Evolutionary conservation across 2,329 filamentous ascomycete species (phyloP).

Genomic region (Bipolaris victoriae): DNA sequence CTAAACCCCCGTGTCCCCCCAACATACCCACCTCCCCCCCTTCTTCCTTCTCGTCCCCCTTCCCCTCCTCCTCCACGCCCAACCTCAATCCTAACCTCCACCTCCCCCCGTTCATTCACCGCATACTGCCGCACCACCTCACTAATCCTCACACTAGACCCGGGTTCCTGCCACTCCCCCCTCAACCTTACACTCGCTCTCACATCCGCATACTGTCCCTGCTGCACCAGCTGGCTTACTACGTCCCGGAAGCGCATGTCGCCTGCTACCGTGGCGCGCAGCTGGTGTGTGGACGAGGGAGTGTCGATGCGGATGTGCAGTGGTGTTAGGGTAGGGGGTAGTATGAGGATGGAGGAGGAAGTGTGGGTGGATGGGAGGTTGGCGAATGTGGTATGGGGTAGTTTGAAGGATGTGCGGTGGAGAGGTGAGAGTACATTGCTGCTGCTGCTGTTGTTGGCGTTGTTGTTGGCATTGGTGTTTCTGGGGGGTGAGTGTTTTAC

Average conservation of each 20-base stretch:
- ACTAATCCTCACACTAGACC: conserved; percentile 2
- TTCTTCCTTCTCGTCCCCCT: neutral
- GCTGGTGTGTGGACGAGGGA: neutral
- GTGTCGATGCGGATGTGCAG: conserved; percentile 6
- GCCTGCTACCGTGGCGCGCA: conserved; percentile 13
- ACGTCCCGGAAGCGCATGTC: conserved; percentile 24
- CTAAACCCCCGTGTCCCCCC: neutral
- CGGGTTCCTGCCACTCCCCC: conserved; percentile 21
- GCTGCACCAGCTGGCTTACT: conserved; percentile 14
- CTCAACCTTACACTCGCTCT: conserved; percentile 10
- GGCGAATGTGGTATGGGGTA: neutral
- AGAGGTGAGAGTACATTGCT: neutral
- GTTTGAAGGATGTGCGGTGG: neutral
- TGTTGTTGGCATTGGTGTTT: neutral
- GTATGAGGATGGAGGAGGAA: conserved; percentile 11
- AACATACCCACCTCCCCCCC: neutral
- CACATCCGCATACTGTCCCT: neutral
- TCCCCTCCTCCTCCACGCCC: neutral
- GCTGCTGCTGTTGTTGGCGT: neutral
- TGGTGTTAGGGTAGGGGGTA: conserved; percentile 8
- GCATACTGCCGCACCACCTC: conserved; percentile 8
- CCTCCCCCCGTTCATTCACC: conserved; percentile 10
- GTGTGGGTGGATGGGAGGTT: neutral
- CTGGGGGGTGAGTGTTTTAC: neutral
- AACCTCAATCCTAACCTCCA: conserved; percentile 12